Evolutionary conservation across 1,284 basidiomycete species (phyloP), one percentile per base, ranked within the genome.

Genomic region (Sanghuangporus weigelae): DNA sequence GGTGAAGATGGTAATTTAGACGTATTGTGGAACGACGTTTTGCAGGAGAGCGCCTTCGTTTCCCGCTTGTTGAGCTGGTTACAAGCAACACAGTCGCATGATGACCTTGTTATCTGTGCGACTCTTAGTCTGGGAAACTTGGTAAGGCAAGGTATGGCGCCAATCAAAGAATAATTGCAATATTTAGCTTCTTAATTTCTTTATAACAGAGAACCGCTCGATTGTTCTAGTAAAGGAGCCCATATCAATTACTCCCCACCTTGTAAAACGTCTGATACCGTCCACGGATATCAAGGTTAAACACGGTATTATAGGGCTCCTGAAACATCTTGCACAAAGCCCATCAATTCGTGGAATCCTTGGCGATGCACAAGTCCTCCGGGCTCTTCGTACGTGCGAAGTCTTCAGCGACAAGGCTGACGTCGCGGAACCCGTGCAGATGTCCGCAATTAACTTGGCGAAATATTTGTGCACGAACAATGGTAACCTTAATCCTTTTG

Each of bases 381-480:
- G 84, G 54, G 75, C 78, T 21, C 79, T 95, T 21, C 77, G 83
- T 7, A 74, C 76, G n/a, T 89, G 89, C 65, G 84, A 86, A 1
- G 78, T 93, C 8, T 95, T 90, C 86, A 81, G 82, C 35, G 81
- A 86, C 58, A 82, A 84, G 64, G 77, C 82, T 7, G 93, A 96
- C 58, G 85, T 94, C 77, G 85, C 90, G 11, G 90, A 92, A 62
- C 83, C 92, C 11, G 86, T 98, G 0, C 96, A 98, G 75, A 82
- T 95, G 31, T 89, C 87, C 55, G 92, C 93, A 0, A 90, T 98
- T 50, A 93, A 93, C 0, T 81, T 95, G 16, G 83, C 92, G 36
- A 98, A 98, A 76, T 92, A 97, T 71, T 80, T 98, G 62, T 94
- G 91, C 72, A 86, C 84, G 65, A 83, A 82, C 42, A 87, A 85